Conservation (phyloP, 2,329 filamentous ascomycete species). For the Fusarium robinianum region DNA sequence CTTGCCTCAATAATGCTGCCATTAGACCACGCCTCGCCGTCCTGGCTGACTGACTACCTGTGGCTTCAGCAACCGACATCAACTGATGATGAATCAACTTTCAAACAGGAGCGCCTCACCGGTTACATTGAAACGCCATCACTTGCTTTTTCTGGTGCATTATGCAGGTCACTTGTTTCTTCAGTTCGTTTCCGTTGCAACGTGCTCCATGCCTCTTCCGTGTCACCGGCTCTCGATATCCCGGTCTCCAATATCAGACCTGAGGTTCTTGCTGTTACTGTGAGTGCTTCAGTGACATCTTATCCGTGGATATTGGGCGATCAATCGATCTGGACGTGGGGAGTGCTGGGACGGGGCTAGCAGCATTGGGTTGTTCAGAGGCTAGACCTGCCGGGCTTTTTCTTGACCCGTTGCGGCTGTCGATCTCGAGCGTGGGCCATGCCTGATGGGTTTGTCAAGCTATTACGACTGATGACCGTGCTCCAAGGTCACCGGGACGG, state of each 20-base stretch:
- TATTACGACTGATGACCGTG: slow-evolving; percentile 11
- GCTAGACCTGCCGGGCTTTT: too few relatives aligned
- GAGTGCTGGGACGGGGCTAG: slow-evolving; percentile 7
- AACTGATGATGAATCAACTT: slow-evolving; percentile 8
- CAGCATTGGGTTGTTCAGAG: neutral
- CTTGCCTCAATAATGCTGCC: too few relatives aligned
- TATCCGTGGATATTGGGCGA: too few relatives aligned
- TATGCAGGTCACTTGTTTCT: slow-evolving; percentile 8
- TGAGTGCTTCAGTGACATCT: too few relatives aligned
- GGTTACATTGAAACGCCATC: slow-evolving; percentile 1
- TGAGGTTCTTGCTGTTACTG: too few relatives aligned
- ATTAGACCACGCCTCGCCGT: too few relatives aligned
- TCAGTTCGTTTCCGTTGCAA: too few relatives aligned
- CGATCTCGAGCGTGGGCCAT: slow-evolving; percentile 24
- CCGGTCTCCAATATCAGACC: too few relatives aligned
- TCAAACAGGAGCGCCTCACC: slow-evolving; percentile 11
- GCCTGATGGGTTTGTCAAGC: neutral
- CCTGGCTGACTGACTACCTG: too few relatives aligned
- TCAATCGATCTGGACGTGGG: slow-evolving; percentile 3
- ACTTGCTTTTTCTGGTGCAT: slow-evolving; percentile 3
- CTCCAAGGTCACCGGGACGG: slow-evolving; percentile 10
- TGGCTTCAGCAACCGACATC: too few relatives aligned
- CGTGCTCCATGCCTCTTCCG: too few relatives aligned
- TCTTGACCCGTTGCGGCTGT: too few relatives aligned
- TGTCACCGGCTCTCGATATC: slow-evolving; percentile 4